Evolutionary conservation across 192 early-diverging fungal genomes (phyloP), one percentile per base, ranked within the genome.

Genomic region (Pilobolus umbonatus): DNA sequence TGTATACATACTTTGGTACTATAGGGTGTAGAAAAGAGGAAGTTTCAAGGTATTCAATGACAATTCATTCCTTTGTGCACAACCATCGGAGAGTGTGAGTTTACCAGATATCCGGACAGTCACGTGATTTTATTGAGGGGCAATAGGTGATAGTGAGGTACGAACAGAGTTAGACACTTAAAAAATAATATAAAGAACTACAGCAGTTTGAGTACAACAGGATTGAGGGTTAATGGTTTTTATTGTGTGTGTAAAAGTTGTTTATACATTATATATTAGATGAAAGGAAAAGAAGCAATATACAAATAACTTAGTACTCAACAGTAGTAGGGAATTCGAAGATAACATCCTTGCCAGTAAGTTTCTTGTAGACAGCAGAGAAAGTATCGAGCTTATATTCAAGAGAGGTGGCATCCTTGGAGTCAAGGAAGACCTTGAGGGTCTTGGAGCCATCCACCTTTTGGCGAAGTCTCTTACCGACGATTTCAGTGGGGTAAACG

Each of bases 361-460:
- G 77, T 69, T 88, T 88, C 80, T 87, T 86, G 93, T 96, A 96
- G 53, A 94, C 88, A 55, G 93, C 80, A 59, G 89, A 83, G 85
- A 97, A 99, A 62, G 94, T 95, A 80, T 95, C 90, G 30, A 99
- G 86, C 88, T 96, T 97, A 90, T 96, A 97, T 80, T 96, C 93
- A 52, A 96, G 80, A 61, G 87, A 89, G 76, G 94, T 98, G 63
- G 92, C 86, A 74, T 98, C 96, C 91, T 99, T 99, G 66, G 84
- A 86, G 85, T 97, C 94, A 72, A 99, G 84, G 85, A 90, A 53
- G 32, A 94, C 90, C 87, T 97, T 98, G 82, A 91, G 88, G 71
- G 88, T 79, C 79, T 90, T 93, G 78, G 80, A 82, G 60, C 95
- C 94, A 70, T 98, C 96, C 53, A 90, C 87, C 78, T 88, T 88